These are phyloP conservation scores for Actinomucor elegans DNA, from an alignment of 371 early-diverging fungal genomes.

Conservation along the genomic window DNA sequence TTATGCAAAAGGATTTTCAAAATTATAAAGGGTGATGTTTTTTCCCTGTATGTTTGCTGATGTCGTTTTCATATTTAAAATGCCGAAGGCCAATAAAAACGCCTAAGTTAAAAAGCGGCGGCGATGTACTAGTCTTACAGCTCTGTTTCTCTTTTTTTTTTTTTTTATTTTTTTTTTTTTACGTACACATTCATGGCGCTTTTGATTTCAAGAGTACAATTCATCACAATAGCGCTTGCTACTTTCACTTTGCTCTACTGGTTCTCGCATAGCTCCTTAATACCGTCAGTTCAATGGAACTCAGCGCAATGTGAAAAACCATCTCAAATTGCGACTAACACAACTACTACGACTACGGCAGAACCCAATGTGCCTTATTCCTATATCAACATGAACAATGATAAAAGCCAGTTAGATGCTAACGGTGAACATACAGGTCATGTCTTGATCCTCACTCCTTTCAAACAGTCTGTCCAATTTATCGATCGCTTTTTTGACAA, in stretches of 20 bases:
- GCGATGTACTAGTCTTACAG: not conserved
- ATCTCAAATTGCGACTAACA: no score
- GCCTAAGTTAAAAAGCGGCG: no score
- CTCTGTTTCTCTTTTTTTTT: not conserved
- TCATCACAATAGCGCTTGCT: slow-evolving; percentile 16
- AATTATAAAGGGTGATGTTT: no score
- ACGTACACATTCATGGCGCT: slow-evolving; percentile 21
- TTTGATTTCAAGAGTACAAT: slow-evolving; percentile 24
- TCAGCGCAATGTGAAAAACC: not conserved
- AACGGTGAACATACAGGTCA: slow-evolving; percentile 4
- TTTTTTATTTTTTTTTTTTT: not conserved
- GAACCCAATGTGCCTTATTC: slow-evolving; percentile 3
- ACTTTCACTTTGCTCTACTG: slow-evolving; percentile 26
- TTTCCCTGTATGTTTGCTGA: no score
- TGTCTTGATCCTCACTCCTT: slow-evolving; percentile 65
- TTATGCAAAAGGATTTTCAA: no score
- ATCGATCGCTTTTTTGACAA: slow-evolving; percentile 63
- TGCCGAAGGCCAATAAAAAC: no score
- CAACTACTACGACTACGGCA: not conserved
- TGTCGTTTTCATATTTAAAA: no score
- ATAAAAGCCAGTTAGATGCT: not conserved
- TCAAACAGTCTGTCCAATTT: slow-evolving; percentile 63
- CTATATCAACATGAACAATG: slow-evolving; percentile 19
- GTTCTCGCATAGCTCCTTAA: slow-evolving; percentile 8
- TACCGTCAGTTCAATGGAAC: slow-evolving; percentile 1